Evolutionary conservation across 1,139 yeast species (phyloP).

Genomic region (Suhomyces coccinellae): DNA sequence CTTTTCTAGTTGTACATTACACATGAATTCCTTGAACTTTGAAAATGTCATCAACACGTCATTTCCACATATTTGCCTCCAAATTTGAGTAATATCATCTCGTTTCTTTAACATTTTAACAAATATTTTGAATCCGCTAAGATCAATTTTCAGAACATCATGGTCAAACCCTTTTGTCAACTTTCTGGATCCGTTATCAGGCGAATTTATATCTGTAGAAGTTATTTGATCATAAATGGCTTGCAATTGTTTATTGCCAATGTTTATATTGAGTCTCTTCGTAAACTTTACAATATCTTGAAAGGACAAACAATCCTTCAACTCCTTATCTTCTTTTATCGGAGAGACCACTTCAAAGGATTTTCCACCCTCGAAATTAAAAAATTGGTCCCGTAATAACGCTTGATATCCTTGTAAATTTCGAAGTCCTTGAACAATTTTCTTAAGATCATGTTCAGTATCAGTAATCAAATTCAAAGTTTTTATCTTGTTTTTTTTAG

Average conservation of each 20-base stretch:
- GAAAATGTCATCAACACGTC: slow-evolving; percentile 43
- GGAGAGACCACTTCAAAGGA: slow-evolving; percentile 18
- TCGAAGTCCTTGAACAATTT: slow-evolving; percentile 59
- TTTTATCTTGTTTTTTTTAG: slow-evolving; percentile 55
- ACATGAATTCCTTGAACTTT: slow-evolving; percentile 49
- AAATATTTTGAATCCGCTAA: slow-evolving; percentile 71
- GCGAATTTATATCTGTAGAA: background rate
- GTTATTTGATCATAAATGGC: slow-evolving; percentile 52
- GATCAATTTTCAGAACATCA: slow-evolving; percentile 40
- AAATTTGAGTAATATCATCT: slow-evolving; percentile 32
- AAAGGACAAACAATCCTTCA: slow-evolving; percentile 51
- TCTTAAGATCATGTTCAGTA: slow-evolving; percentile 57
- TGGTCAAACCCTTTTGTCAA: too few relatives aligned
- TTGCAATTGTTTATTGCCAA: slow-evolving; percentile 33
- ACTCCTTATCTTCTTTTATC: slow-evolving; percentile 28
- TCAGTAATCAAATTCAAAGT: slow-evolving; percentile 75
- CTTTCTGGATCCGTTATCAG: background rate
- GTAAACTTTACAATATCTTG: slow-evolving; percentile 69
- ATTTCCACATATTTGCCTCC: slow-evolving; percentile 29
- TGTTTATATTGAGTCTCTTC: slow-evolving; percentile 65
- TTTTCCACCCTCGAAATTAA: slow-evolving; percentile 16
- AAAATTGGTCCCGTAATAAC: slow-evolving; percentile 34
- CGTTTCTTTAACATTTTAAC: slow-evolving; percentile 50
- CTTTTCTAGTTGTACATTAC: slow-evolving; percentile 51
- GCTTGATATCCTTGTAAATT: slow-evolving; percentile 43